phyloP scores from a whole-genome alignment of 371 early-diverging fungal genomes.

The Rhizopus delemar region DNA sequence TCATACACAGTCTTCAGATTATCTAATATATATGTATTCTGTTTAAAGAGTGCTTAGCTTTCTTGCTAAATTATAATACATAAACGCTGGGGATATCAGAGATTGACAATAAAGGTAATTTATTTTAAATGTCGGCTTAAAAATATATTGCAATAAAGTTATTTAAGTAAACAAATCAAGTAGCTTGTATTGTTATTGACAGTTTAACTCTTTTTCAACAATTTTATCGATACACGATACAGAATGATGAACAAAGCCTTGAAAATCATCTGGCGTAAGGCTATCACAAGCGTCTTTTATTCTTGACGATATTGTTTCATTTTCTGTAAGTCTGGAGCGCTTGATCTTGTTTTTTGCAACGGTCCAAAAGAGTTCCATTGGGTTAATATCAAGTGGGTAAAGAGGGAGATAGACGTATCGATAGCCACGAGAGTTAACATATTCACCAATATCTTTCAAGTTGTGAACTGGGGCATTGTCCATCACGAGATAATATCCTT shows the following conservation, averaged over 20 bases:
- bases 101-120: no score
- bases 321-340: not conserved
- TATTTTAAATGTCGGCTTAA: no score
- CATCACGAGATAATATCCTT: constrained; percentile 8
- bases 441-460: not conserved
- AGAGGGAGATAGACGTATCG: constrained; percentile 15
- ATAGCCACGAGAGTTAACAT: constrained; percentile 4
- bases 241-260: constrained; percentile 8
- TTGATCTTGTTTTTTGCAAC: constrained; percentile 12
- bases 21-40: no score
- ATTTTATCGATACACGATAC: not conserved
- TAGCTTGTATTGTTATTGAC: no score
- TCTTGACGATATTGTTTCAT: constrained; percentile 7
- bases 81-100: no score
- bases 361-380: constrained; percentile 20
- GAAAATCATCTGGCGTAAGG: constrained; percentile 2
- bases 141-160: no score
- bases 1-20: no score
- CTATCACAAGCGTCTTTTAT: constrained; percentile 9
- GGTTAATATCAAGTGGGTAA: constrained; percentile 10
- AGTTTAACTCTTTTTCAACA: not conserved
- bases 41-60: no score
- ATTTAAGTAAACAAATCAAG: no score
- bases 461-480: constrained; percentile 3
- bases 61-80: no score